Conservation (phyloP, 495 filamentous ascomycete species). For the Niebla homalea region DNA sequence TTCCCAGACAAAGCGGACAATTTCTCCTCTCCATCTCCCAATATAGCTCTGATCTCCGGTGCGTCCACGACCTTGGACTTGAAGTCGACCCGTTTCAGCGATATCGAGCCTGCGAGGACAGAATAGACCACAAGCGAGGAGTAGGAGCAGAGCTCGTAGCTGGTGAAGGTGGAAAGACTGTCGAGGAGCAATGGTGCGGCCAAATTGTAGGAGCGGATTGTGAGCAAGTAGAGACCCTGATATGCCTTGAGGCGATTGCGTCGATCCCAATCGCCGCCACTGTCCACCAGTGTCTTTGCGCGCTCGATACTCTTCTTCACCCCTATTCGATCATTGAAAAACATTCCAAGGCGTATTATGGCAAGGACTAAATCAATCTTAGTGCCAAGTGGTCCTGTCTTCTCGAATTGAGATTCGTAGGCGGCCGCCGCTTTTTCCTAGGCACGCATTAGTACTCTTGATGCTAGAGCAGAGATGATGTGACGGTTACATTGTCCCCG, state of each 20-base stretch:
- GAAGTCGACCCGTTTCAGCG: conserved; percentile 93
- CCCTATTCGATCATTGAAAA: conserved; percentile 80
- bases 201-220: conserved; percentile 73
- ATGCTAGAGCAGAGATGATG: not conserved
- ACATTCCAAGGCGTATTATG: conserved; percentile 87
- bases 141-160: conserved; percentile 94
- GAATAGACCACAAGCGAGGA: conserved; percentile 89
- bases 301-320: conserved; percentile 91
- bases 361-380: conserved; percentile 95
- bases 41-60: conserved; percentile 90
- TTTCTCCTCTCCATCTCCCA: conserved; percentile 80
- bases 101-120: conserved; percentile 84
- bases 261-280: conserved; percentile 94
- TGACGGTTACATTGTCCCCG: conserved; percentile 68
- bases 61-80: conserved; percentile 97
- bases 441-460: not conserved
- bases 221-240: conserved; percentile 86
- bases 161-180: conserved; percentile 95
- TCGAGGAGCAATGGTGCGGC: conserved; percentile 91
- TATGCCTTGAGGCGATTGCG: conserved; percentile 97
- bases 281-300: conserved; percentile 79
- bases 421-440: conserved; percentile 87
- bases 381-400: conserved; percentile 83
- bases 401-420: conserved; percentile 85
- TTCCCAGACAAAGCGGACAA: conserved; percentile 65